Conservation (phyloP, 768 basidiomycete species). For the Russula abietina region DNA sequence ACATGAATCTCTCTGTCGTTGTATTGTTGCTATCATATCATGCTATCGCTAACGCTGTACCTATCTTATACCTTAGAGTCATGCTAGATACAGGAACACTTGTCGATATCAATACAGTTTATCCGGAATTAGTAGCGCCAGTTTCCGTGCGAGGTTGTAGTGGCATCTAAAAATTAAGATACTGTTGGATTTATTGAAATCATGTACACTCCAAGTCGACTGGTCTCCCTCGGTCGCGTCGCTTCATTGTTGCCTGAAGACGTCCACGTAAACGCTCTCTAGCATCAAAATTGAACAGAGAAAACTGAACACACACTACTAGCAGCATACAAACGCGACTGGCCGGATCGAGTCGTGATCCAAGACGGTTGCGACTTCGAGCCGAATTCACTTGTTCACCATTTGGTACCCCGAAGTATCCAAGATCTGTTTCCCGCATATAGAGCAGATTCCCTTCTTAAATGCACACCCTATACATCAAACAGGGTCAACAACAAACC, state of each 20-base stretch:
- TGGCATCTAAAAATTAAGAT: neutral
- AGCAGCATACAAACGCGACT: slow-evolving; percentile 6
- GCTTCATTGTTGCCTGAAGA: neutral
- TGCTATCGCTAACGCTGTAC: neutral
- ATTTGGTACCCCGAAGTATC: slow-evolving; percentile 81
- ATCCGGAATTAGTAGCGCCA: neutral
- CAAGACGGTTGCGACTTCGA: neutral
- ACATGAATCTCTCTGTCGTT: slow-evolving; percentile 1
- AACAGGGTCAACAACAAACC: neutral
- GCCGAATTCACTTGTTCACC: slow-evolving; percentile 67
- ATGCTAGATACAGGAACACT: neutral
- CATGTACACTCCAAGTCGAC: neutral
- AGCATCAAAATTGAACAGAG: neutral
- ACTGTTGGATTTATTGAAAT: neutral
- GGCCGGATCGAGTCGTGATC: neutral
- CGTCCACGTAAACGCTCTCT: neutral
- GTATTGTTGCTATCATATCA: neutral
- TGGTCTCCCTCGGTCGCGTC: neutral
- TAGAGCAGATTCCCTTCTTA: slow-evolving; percentile 80
- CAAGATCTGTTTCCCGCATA: slow-evolving; percentile 82
- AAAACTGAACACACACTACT: slow-evolving; percentile 3
- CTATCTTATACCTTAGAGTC: neutral
- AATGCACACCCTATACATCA: slow-evolving; percentile 71
- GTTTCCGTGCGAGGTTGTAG: neutral
- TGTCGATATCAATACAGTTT: neutral